Evolutionary conservation across 169 alveolate genomes (phyloP), one percentile per base, ranked within the genome.

Genomic region (Theileria luwenshuni): DNA sequence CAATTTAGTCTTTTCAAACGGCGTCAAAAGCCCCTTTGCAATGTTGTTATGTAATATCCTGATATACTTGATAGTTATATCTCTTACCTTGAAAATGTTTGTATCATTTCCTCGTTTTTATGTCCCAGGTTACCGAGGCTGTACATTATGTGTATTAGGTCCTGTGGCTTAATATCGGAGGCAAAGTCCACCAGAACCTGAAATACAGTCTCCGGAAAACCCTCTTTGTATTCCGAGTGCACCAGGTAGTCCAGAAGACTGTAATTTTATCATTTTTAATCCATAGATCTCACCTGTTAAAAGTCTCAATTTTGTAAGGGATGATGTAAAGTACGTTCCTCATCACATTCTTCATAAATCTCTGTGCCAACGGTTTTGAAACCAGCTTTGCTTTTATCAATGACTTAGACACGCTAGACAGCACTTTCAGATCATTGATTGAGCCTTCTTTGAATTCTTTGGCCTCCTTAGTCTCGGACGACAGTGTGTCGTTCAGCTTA

Each of bases 1-100:
- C 32, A 81, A 52, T 76, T 81, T 72, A 27, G 85, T 69, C 52
- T 81, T 81, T 41, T 74, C 75, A 32, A 33, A 73, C 19, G 85
- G 60, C 8, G 65, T 64, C 54, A 81, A 25, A 17, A 21, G 17
- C 0, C 85, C 85, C 69, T 21, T 73, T n/a, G 87, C 75, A 1
- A 79, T 63, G 19, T 49, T 51, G 52, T 79, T 79, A 49, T 72
- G 73, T 23, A 79, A 19, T n/a, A 62, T 30, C 33, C 83, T 79
- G 15, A 58, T 62, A 7, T 17, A 6, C 19, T 12, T 49, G 6
- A 45, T 3, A 45, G 28, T 19, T 49, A 1, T 67, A 17, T n/a
- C 27, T n/a, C 17, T n/a, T 68, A 68, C 80, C 80, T 52, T 12
- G 80, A 33, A 30, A 74, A 65, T 1, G 56, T 15, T 2, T 33